A percentile compares a stretch with the other conserved stretches of the same genome.
phyloP scores from a whole-genome alignment of 2,329 filamentous ascomycete species.

The Ceratocystis diversiconidia region DNA sequence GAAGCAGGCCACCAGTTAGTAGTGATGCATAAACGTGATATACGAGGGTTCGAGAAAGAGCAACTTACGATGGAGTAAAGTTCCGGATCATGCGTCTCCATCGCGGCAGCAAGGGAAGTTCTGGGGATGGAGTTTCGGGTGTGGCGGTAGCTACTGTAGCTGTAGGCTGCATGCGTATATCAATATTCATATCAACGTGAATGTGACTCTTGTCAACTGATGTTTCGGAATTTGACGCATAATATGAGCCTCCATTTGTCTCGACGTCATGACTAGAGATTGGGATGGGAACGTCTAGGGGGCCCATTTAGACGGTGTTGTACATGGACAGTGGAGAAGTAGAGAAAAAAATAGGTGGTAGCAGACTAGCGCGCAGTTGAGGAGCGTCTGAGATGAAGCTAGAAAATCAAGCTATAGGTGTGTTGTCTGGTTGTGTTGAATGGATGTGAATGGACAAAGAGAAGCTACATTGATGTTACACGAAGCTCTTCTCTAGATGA shows the following conservation, averaged over 20 bases:
- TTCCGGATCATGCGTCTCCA: slow-evolving; percentile 37
- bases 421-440: not conserved
- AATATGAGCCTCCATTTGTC: not conserved
- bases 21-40: not conserved
- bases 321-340: not conserved
- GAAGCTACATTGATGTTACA: not conserved
- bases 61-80: slow-evolving; percentile 39
- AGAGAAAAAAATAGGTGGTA: not conserved
- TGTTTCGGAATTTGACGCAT: not conserved
- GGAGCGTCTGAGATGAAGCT: not conserved
- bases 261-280: not conserved
- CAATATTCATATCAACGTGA: not conserved
- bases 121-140: not conserved
- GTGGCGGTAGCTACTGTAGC: not conserved
- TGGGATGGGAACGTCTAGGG: not conserved
- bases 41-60: not conserved
- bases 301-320: not conserved
- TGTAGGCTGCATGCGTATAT: not conserved
- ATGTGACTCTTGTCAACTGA: slow-evolving; percentile 2
- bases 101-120: slow-evolving; percentile 18
- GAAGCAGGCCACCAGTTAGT: not conserved
- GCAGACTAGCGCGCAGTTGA: slow-evolving; percentile 2
- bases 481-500: not conserved
- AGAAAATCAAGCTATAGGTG: not conserved
- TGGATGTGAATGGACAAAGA: not conserved